Base-by-base conservation (phyloP, 2,329 filamentous ascomycete species). In the Reticulascus tulasneorum region DNA sequence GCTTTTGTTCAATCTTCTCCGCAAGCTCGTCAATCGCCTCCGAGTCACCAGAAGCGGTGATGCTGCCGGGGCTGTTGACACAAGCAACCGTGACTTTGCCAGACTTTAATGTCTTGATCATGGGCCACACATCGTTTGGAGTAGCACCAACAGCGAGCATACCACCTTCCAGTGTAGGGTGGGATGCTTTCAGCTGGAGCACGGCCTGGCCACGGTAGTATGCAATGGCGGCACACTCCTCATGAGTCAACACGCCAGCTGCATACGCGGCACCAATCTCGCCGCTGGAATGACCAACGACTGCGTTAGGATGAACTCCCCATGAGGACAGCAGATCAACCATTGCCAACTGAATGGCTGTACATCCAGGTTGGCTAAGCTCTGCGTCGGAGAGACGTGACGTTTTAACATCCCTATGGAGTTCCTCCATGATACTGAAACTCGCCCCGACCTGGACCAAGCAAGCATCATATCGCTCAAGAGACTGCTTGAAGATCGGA, bases 271-370 rank as follows among this genome's bases (percentile, higher is more conserved):
- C 63, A 9, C 53, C 55, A 27, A 65, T 63, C 43, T 66, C 63
- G 7, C 62, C 63, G 17, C 52, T 57, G 1, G 59, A 63, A 36
- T 66, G 63, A 2, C 63, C 62, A 2, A 57, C 47, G 1, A 63
- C 57, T 11, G 40, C 37, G n/a, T 42, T 13, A 0, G 57, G 58
- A 0, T 19, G 36, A 6, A 66, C 39, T 3, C 47, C 46, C 30
- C 54, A 62, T 6, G 38, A 36, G 9, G 38, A 24, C 11, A 63
- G 45, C 0, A 63, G 40, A 6, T 66, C 54, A 0, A 66, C 53
- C 0, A 70, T 44, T 5, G 48, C 66, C 1, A 73, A 40, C 37
- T 71, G 68, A 0, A 72, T 18, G 0, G 63, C 63, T 1, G 65
- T 67, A 18, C 56, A 67, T 1, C 64, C 20, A 0, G 67, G 57